Conservation (phyloP, 192 early-diverging fungal species). For the Pilaira anomala region DNA sequence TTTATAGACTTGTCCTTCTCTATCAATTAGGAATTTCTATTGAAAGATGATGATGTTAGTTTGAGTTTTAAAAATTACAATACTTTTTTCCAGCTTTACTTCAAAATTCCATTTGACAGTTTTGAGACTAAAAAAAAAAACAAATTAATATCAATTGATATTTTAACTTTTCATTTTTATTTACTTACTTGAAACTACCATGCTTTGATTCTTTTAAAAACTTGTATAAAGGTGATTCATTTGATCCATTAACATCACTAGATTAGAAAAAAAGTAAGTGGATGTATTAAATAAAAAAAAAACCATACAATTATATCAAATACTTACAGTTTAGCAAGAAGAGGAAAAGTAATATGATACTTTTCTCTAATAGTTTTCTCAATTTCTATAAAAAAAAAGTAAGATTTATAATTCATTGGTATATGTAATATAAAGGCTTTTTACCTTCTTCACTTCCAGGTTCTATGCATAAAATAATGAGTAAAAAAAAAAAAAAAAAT, state of each 20-base stretch:
- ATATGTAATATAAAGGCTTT: constrained; percentile 19
- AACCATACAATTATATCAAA: neutral
- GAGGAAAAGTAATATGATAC: constrained; percentile 83
- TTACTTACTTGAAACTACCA: constrained; percentile 25
- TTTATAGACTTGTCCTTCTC: constrained; percentile 59
- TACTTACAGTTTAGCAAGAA: constrained; percentile 72
- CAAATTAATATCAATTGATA: neutral
- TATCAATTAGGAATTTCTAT: constrained; percentile 71
- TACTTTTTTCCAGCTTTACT: too few relatives aligned
- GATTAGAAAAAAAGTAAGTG: neutral
- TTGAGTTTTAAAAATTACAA: too few relatives aligned
- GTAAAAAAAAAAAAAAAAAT: neutral
- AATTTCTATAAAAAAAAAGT: constrained; percentile 32
- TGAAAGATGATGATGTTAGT: too few relatives aligned
- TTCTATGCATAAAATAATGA: constrained; percentile 19
- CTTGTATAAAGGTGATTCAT: constrained; percentile 61
- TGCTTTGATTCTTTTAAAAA: constrained; percentile 57
- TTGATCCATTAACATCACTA: constrained; percentile 72
- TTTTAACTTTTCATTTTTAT: neutral
- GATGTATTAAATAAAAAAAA: neutral
- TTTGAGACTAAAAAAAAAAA: constrained; percentile 14
- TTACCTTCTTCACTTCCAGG: constrained; percentile 50
- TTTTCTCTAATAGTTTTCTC: constrained; percentile 59
- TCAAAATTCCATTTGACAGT: constrained; percentile 84
- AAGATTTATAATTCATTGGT: constrained; percentile 2